Conservation (phyloP, 106 monocot genomes). For the Triglochin maritima region DNA sequence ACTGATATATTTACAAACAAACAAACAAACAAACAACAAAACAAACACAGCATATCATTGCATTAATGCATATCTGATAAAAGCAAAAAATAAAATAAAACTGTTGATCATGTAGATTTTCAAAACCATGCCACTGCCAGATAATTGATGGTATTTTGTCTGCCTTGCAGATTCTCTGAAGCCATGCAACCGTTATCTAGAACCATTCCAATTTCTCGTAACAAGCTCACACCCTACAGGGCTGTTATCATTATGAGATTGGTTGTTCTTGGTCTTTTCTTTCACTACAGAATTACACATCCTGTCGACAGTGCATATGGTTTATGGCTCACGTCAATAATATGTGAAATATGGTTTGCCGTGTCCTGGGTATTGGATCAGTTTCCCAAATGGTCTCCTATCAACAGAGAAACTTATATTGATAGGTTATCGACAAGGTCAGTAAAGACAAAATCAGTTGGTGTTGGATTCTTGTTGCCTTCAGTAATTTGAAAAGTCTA, state of each 20-base stretch:
- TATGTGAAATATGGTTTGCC: constrained; percentile 98
- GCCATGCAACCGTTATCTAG: constrained; percentile 56
- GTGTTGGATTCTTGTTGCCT: too few relatives aligned
- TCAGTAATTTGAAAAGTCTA: too few relatives aligned
- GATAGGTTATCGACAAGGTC: constrained; percentile 73
- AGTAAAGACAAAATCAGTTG: not conserved
- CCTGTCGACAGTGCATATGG: constrained; percentile 90
- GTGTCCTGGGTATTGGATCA: constrained; percentile 95
- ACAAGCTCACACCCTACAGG: constrained; percentile 89
- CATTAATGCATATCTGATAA: too few relatives aligned
- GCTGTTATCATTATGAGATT: constrained; percentile 80
- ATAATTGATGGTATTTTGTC: not conserved
- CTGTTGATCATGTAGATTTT: too few relatives aligned
- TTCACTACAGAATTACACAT: constrained; percentile 86
- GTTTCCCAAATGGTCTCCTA: constrained; percentile 96
- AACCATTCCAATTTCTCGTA: constrained; percentile 61
- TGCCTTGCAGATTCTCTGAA: constrained; percentile 37
- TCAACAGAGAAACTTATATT: constrained; percentile 68
- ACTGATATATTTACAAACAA: too few relatives aligned
- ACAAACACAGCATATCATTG: too few relatives aligned
- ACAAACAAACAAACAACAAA: too few relatives aligned
- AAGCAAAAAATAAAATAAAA: too few relatives aligned
- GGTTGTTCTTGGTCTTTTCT: constrained; percentile 85
- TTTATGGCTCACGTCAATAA: constrained; percentile 90
- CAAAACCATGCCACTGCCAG: too few relatives aligned